These are phyloP conservation scores for Ramalina intermedia DNA, from an alignment of 495 filamentous ascomycete genomes.

Conservation along the genomic window DNA sequence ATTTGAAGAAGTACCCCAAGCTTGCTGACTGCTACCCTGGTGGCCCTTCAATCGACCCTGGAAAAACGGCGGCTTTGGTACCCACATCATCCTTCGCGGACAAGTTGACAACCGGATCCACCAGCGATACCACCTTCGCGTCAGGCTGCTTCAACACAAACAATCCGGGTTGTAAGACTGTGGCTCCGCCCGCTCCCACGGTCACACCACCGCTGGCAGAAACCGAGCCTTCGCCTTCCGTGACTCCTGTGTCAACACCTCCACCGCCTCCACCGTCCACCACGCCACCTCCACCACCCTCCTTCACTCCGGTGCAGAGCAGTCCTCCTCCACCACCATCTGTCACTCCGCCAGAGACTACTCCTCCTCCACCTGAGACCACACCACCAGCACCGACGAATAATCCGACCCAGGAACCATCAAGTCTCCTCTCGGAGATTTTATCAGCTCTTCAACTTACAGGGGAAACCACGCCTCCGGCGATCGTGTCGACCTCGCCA, in stretches of 20 bases:
- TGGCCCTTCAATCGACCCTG: conserved; percentile 8
- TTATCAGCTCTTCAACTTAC: background rate
- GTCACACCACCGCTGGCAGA: too few species aligned
- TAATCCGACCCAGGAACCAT: background rate
- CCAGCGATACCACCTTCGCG: background rate
- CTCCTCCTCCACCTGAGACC: background rate
- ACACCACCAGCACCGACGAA: background rate
- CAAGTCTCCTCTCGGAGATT: background rate
- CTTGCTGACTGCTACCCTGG: conserved; percentile 5
- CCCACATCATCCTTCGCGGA: background rate
- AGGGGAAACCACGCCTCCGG: background rate
- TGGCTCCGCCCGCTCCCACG: background rate
- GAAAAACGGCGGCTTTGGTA: background rate
- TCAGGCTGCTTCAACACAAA: background rate
- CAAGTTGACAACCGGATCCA: background rate
- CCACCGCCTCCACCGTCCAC: background rate
- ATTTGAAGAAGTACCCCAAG: conserved; percentile 1
- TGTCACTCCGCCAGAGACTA: too few species aligned
- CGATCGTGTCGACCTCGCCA: background rate
- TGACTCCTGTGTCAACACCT: background rate
- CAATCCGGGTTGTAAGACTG: background rate
- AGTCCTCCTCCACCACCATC: background rate
- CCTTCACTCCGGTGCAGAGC: background rate
- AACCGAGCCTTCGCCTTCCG: background rate
- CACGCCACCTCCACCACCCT: background rate